Evolutionary conservation across 2,329 filamentous ascomycete species (phyloP).

Genomic region (Fusarium sp.): DNA sequence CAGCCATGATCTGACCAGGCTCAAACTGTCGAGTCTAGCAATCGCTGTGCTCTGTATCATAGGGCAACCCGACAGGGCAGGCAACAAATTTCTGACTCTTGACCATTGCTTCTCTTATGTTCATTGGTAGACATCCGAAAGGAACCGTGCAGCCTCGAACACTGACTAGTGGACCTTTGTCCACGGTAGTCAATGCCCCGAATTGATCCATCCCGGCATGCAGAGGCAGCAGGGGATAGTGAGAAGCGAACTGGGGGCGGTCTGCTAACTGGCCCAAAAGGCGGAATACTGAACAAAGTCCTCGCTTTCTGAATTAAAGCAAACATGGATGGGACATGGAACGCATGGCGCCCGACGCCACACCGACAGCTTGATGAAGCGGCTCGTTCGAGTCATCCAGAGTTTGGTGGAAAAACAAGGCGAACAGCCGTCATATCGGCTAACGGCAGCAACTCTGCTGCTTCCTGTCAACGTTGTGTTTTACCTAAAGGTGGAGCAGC

Average conservation of each 20-base stretch:
- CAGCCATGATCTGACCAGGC: neutral
- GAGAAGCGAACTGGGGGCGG: constrained; percentile 8
- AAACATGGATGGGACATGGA: neutral
- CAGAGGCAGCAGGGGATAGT: constrained; percentile 8
- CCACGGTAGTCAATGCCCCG: constrained; percentile 5
- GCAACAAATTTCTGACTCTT: neutral
- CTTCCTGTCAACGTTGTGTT: neutral
- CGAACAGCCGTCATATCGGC: neutral
- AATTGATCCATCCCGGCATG: neutral
- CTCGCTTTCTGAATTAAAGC: constrained; percentile 4
- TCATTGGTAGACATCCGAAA: constrained; percentile 3
- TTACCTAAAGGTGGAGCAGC: neutral
- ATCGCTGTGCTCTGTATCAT: neutral
- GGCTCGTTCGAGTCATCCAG: neutral
- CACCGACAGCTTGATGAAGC: constrained; percentile 19
- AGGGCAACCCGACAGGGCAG: neutral
- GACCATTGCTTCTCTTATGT: neutral
- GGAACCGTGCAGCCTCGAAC: constrained; percentile 2
- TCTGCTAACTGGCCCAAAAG: neutral
- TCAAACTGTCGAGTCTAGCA: neutral
- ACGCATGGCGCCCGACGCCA: constrained; percentile 15
- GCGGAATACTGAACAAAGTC: constrained; percentile 18
- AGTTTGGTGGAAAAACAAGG: neutral
- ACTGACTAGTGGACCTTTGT: neutral
- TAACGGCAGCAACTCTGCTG: neutral